Percentiles rank a stretch among this genome's conserved stretches.
Conservation (phyloP, 768 basidiomycete genomes). For the Xerocomus brunneocitrinus region DNA sequence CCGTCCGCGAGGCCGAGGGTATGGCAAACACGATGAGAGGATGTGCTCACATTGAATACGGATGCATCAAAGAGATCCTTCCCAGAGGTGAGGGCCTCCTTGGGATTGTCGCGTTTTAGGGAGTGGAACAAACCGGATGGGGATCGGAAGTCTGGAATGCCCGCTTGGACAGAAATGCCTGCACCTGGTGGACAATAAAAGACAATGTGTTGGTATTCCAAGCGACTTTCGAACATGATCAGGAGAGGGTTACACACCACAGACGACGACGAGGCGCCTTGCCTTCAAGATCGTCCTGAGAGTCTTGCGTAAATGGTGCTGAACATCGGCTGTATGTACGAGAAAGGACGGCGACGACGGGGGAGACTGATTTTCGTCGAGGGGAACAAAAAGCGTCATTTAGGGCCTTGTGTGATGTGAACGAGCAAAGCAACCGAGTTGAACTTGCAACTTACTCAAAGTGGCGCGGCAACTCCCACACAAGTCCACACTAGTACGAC, state of each 20-base stretch:
- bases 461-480: constrained; percentile 30
- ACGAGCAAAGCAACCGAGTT: constrained; percentile 9
- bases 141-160: constrained; percentile 89
- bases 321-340: constrained; percentile 40
- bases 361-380: constrained; percentile 43
- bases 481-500: not conserved
- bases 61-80: constrained; percentile 91
- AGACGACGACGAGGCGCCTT: constrained; percentile 79
- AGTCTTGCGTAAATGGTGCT: constrained; percentile 46
- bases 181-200: constrained; percentile 50
- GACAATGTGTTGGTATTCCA: not conserved
- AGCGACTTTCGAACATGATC: constrained; percentile 10
- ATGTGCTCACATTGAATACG: constrained; percentile 68
- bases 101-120: constrained; percentile 73
- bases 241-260: constrained; percentile 50
- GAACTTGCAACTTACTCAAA: constrained; percentile 5
- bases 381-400: constrained; percentile 66
- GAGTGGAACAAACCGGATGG: constrained; percentile 74
- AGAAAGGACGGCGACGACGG: constrained; percentile 58
- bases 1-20: constrained; percentile 2
- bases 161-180: constrained; percentile 82
- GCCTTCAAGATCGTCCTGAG: constrained; percentile 73
- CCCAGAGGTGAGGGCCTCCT: constrained; percentile 64
- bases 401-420: constrained; percentile 25
- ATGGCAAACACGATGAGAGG: constrained; percentile 1